Evolutionary conservation across 805 yeast genomes (phyloP), one percentile per base, ranked within the genome.

Genomic region (Teunomyces lycoperdinae): DNA sequence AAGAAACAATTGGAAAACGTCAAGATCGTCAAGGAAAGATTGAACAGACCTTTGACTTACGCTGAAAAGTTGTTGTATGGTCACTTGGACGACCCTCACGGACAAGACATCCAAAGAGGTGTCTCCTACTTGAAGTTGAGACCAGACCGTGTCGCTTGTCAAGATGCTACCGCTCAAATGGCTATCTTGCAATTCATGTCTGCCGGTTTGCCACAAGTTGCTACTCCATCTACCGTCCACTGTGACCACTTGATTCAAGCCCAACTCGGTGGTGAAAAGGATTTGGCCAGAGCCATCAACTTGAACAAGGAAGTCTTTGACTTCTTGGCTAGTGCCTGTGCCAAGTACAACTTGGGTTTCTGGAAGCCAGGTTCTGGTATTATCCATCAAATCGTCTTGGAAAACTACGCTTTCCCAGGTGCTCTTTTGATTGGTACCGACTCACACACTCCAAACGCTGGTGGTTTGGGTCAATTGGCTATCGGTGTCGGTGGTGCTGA

Each of bases 401-500:
- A 91, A 78, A 92, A 91, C 79, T 91, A 88, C 73, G 94, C 96
- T 52, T 89, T 87, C 83, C 98, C 98, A 70, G 98, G 98, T 76
- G 89, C 92, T 57, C 80, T 91, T 77, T 85, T 91, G 78, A 83
- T 91, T 58, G 97, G 97, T 78, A 91, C 97, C 49, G 97, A 91
- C 76, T 89, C 96, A 30, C 97, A 91, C 75, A 91, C 97, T 60
- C 97, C 97, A 52, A 91, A 91, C 71, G 97, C 97, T 50, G 97
- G 97, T 79, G 97, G 97, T 75, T 80, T 91, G 64, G 97, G 97
- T 77, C 95, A 89, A 76, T 82, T 91, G 64, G 97, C 97, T 58
- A 91, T 91, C 60, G 98, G 97, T 81, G 97, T 94, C 35, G 99
- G 99, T 73, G 99, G 99, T 77, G 99, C 99, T 47, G 99, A 94